Percentiles rank a stretch among this genome's conserved stretches.
phyloP scores from a whole-genome alignment of 768 basidiomycete genomes.

The Austroboletus festivus region DNA sequence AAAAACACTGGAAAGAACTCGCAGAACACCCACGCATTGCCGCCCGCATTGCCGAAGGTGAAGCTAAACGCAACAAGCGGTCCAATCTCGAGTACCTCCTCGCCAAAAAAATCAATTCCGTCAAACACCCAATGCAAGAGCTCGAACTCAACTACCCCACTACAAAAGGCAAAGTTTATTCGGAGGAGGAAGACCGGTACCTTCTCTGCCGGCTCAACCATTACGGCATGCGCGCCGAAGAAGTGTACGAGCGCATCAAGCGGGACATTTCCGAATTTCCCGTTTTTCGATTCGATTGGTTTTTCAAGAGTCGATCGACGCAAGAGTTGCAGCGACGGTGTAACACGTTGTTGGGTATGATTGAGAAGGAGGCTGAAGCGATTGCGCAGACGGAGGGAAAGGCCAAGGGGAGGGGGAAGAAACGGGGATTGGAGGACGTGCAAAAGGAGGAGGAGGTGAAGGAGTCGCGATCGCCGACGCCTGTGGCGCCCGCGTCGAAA shows the following conservation, averaged over 20 bases:
- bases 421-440: slow-evolving; percentile 71
- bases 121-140: slow-evolving; percentile 93
- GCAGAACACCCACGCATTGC: slow-evolving; percentile 75
- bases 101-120: slow-evolving; percentile 75
- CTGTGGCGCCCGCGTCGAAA: slow-evolving; percentile 51
- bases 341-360: slow-evolving; percentile 82
- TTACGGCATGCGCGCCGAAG: slow-evolving; percentile 85
- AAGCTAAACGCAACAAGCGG: slow-evolving; percentile 84
- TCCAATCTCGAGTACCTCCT: slow-evolving; percentile 78
- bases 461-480: slow-evolving; percentile 62
- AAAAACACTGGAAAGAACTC: slow-evolving; percentile 80
- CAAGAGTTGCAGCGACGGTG: slow-evolving; percentile 87
- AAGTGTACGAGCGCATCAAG: slow-evolving; percentile 94
- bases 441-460: slow-evolving; percentile 44
- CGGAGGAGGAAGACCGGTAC: slow-evolving; percentile 96
- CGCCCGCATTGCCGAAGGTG: slow-evolving; percentile 83
- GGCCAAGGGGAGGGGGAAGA: slow-evolving; percentile 69
- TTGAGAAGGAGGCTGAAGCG: slow-evolving; percentile 83
- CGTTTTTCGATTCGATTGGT: slow-evolving; percentile 97
- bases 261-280: slow-evolving; percentile 96
- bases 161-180: slow-evolving; percentile 95
- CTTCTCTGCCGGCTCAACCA: slow-evolving; percentile 84
- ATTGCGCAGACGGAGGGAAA: slow-evolving; percentile 67
- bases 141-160: slow-evolving; percentile 93
- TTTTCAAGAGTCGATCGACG: slow-evolving; percentile 90